Conservation (phyloP, 169 alveolate species). For the Eimeria praecox region DNA sequence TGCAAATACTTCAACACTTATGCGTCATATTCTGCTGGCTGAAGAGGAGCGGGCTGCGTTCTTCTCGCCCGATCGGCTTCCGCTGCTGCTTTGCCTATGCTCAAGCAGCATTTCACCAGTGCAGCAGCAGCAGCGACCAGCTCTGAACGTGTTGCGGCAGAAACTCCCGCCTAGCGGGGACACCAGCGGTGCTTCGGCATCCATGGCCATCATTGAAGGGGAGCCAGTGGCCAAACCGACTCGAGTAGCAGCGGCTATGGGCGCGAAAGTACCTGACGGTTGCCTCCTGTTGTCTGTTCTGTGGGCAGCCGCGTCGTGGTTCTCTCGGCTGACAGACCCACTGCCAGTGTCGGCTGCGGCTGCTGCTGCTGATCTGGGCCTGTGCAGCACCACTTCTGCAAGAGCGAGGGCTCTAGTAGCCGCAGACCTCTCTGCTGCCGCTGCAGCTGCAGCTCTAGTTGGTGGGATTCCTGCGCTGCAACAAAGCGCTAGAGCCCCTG, state of each 20-base stretch:
- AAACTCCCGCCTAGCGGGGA: background rate
- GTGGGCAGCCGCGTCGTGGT: conserved; percentile 54
- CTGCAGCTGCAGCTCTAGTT: background rate
- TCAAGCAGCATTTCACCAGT: background rate
- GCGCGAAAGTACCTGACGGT: background rate
- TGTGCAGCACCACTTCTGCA: conserved; percentile 9
- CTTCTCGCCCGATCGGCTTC: conserved; percentile 52
- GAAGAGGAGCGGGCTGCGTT: conserved; percentile 39
- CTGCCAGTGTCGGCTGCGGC: conserved; percentile 33
- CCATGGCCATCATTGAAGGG: background rate
- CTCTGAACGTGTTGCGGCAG: background rate
- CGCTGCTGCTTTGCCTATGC: conserved; percentile 1
- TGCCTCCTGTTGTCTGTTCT: background rate
- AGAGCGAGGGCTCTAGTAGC: conserved; percentile 14
- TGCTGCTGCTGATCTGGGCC: conserved; percentile 41
- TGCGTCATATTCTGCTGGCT: conserved; percentile 49
- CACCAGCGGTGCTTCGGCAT: background rate
- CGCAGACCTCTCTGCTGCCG: conserved; percentile 4
- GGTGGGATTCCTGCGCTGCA: background rate
- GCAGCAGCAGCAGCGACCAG: conserved; percentile 6
- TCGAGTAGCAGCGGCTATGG: background rate
- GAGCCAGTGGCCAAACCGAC: background rate
- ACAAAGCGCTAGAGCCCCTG: background rate
- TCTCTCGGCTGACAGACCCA: conserved; percentile 33
- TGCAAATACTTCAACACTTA: background rate